Percentiles rank a stretch among this genome's conserved stretches.
Conservation (phyloP, 2,329 filamentous ascomycete genomes). For the Chrysosporium keratinophilum region DNA sequence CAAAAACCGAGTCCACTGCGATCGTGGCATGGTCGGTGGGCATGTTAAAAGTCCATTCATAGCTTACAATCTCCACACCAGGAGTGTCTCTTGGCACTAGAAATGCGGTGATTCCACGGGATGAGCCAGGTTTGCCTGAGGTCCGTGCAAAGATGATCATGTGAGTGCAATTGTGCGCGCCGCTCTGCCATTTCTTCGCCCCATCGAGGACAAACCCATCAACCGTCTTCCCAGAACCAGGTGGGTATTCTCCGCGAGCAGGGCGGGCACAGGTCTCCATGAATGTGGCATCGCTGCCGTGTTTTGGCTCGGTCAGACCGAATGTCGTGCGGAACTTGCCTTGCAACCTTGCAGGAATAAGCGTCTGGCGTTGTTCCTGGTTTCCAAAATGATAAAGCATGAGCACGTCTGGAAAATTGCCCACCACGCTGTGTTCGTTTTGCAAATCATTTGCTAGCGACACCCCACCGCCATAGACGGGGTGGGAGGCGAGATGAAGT, state of each 20-base stretch:
- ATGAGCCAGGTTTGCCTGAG: constrained; percentile 42
- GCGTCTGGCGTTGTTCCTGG: constrained; percentile 43
- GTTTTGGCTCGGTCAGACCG: constrained; percentile 51
- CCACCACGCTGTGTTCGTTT: constrained; percentile 53
- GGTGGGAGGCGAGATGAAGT: constrained; percentile 49
- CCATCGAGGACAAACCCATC: constrained; percentile 45
- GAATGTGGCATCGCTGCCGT: constrained; percentile 54
- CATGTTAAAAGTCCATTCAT: constrained; percentile 58
- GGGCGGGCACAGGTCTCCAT: constrained; percentile 47
- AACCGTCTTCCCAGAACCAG: constrained; percentile 31
- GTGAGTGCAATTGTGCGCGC: constrained; percentile 52
- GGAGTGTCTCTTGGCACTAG: constrained; percentile 45
- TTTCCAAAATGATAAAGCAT: constrained; percentile 54
- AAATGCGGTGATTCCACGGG: constrained; percentile 51
- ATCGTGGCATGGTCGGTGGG: constrained; percentile 56
- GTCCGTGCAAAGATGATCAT: constrained; percentile 54
- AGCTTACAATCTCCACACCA: constrained; percentile 47
- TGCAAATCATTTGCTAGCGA: constrained; percentile 55
- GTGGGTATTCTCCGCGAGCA: constrained; percentile 31
- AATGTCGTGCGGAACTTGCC: constrained; percentile 50
- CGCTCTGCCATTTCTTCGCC: constrained; percentile 56
- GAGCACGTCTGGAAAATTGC: constrained; percentile 52
- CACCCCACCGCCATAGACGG: constrained; percentile 39
- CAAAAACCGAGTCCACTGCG: constrained; percentile 46
- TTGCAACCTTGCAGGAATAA: constrained; percentile 44